Conservation (phyloP, 768 basidiomycete genomes). For the Serendipita vermifera region DNA sequence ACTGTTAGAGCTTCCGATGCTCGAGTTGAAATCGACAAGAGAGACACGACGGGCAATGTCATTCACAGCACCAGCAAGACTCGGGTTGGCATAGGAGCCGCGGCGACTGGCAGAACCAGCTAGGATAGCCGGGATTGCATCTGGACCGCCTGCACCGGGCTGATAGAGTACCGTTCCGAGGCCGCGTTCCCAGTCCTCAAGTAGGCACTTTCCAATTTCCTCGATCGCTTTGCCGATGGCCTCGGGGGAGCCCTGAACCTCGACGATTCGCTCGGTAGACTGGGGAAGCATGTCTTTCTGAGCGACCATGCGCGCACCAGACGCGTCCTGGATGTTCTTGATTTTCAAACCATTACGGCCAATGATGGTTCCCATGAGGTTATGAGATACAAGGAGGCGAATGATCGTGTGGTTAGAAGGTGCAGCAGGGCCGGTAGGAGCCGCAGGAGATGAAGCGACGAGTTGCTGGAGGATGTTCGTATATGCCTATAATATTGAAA, state of each 20-base stretch:
- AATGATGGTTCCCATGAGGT: constrained; percentile 98
- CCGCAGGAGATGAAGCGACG: constrained; percentile 65
- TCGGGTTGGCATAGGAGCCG: constrained; percentile 2
- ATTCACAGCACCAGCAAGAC: not conserved
- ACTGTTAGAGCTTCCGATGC: constrained; percentile 28
- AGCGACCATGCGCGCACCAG: constrained; percentile 95
- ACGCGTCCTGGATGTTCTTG: constrained; percentile 94
- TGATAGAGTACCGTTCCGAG: constrained; percentile 92
- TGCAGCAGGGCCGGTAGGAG: constrained; percentile 52
- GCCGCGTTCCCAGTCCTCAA: constrained; percentile 95
- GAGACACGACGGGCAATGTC: constrained; percentile 43
- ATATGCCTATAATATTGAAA: constrained; percentile 53
- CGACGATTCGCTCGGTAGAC: constrained; percentile 97
- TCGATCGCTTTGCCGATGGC: constrained; percentile 85
- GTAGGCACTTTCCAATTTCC: constrained; percentile 88
- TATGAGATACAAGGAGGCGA: constrained; percentile 95
- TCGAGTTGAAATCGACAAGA: constrained; percentile 40
- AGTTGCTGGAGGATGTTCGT: constrained; percentile 88
- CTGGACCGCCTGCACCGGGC: constrained; percentile 51
- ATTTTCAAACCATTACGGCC: constrained; percentile 95
- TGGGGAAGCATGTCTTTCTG: constrained; percentile 99
- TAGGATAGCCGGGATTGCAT: constrained; percentile 18
- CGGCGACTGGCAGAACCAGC: constrained; percentile 3
- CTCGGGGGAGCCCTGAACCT: constrained; percentile 89
- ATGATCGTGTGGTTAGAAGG: constrained; percentile 78